Conservation (phyloP, 148 eudicot genomes). For the Chenopodium quinoa region DNA sequence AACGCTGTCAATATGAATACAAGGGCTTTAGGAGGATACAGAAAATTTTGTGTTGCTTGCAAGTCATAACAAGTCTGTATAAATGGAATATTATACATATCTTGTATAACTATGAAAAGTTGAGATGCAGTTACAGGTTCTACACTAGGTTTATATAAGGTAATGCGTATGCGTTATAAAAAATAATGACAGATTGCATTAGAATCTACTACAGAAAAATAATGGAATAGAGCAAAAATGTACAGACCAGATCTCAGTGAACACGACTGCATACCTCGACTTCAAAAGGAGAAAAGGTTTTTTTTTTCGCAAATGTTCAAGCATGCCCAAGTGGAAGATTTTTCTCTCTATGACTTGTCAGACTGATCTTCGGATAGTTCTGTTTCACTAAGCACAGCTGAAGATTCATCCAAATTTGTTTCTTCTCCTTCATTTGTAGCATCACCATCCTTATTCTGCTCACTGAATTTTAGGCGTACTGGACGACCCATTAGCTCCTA, state of each 20-base stretch:
- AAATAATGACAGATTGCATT: background rate
- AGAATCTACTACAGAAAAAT: background rate
- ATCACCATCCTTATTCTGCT: conserved; percentile 39
- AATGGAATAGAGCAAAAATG: conserved; percentile 11
- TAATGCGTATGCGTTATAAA: background rate
- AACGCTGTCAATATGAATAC: background rate
- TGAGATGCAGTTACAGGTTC: background rate
- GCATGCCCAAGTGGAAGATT: background rate
- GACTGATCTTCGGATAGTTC: conserved; percentile 41
- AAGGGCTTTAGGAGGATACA: background rate
- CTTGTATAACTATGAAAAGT: conserved; percentile 4
- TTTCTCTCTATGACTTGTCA: conserved; percentile 29
- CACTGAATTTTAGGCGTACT: conserved; percentile 58
- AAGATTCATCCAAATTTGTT: conserved; percentile 28
- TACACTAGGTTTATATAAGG: background rate
- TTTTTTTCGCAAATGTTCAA: background rate
- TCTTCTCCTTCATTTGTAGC: conserved; percentile 36
- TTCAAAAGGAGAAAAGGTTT: background rate
- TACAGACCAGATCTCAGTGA: conserved; percentile 11
- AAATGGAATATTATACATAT: background rate
- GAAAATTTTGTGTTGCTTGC: background rate
- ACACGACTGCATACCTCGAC: background rate
- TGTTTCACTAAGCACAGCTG: conserved; percentile 25
- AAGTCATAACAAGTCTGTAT: background rate
- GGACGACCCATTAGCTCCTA: conserved; percentile 82